phyloP scores from a whole-genome alignment of 768 basidiomycete genomes.

The Pulveroboletus sp. region DNA sequence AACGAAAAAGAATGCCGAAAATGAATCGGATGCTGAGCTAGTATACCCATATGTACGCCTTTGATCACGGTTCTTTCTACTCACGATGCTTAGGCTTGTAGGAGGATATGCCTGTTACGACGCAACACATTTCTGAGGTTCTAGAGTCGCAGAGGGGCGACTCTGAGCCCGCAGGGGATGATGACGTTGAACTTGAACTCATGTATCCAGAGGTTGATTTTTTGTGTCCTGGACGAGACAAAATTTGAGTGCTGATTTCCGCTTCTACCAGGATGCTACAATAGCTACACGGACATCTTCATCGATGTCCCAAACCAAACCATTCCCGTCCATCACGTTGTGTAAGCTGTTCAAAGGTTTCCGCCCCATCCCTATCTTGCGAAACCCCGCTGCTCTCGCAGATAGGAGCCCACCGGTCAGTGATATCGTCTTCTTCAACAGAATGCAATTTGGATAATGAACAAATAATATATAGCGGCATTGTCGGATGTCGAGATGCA shows the following conservation, averaged over 20 bases:
- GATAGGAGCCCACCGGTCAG: constrained; percentile 5
- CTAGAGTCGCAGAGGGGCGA: background rate
- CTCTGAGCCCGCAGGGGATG: background rate
- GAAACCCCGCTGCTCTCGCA: background rate
- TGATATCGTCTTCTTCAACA: background rate
- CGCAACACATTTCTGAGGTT: background rate
- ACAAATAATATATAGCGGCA: constrained; percentile 5
- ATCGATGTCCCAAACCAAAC: background rate
- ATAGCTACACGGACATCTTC: background rate
- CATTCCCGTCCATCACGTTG: background rate
- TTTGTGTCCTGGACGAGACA: background rate
- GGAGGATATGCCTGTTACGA: constrained; percentile 2
- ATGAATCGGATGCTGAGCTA: constrained; percentile 13
- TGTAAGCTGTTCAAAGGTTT: constrained; percentile 1
- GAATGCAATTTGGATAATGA: background rate
- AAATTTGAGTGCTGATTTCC: background rate
- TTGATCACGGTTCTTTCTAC: background rate
- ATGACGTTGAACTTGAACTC: constrained; percentile 13
- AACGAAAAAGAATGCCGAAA: background rate
- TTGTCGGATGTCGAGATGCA: constrained; percentile 15
- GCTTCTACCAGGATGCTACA: constrained; percentile 7
- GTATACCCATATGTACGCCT: constrained; percentile 23
- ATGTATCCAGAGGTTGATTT: constrained; percentile 13
- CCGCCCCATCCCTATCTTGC: constrained; percentile 3
- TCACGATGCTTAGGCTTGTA: background rate